Conservation (phyloP, 176 grass and related monocot genomes). For the Alopecurus myosuroides region DNA sequence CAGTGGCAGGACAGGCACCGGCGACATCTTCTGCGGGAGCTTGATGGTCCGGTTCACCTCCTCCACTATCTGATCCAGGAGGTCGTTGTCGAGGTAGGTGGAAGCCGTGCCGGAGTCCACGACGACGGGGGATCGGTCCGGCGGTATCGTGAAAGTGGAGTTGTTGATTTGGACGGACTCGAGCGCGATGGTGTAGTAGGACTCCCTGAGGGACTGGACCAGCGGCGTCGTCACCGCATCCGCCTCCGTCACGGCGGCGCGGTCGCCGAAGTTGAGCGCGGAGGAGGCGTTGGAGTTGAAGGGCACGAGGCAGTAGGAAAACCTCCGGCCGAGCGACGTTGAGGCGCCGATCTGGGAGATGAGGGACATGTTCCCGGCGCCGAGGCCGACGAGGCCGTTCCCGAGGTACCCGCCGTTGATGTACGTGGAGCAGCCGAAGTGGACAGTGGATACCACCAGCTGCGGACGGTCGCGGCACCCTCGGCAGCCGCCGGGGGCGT, state of each 20-base stretch:
- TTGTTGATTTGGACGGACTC: conserved; percentile 35
- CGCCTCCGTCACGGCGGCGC: conserved; percentile 25
- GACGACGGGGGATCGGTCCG: background rate
- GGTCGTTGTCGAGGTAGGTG: conserved; percentile 16
- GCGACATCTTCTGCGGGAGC: conserved; percentile 21
- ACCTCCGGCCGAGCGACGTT: conserved; percentile 20
- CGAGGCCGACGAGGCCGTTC: conserved; percentile 48
- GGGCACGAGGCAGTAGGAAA: conserved; percentile 70
- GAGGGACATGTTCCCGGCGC: conserved; percentile 39
- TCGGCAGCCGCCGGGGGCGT: background rate
- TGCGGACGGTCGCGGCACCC: background rate
- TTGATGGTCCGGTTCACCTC: conserved; percentile 24
- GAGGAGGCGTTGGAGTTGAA: conserved; percentile 16
- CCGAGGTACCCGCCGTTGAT: background rate
- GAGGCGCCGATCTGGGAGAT: conserved; percentile 35
- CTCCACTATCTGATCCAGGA: conserved; percentile 16
- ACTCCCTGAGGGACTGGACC: background rate
- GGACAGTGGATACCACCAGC: background rate
- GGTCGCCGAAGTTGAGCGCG: conserved; percentile 42
- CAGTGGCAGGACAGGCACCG: background rate
- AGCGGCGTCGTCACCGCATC: conserved; percentile 32
- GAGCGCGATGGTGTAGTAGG: conserved; percentile 34
- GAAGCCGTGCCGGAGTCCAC: conserved; percentile 65
- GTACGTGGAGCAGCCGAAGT: conserved; percentile 44
- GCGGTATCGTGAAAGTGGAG: background rate